Evolutionary conservation across 2,329 filamentous ascomycete genomes (phyloP), one percentile per base, ranked within the genome.

Genomic region (Colletotrichum acutatum): DNA sequence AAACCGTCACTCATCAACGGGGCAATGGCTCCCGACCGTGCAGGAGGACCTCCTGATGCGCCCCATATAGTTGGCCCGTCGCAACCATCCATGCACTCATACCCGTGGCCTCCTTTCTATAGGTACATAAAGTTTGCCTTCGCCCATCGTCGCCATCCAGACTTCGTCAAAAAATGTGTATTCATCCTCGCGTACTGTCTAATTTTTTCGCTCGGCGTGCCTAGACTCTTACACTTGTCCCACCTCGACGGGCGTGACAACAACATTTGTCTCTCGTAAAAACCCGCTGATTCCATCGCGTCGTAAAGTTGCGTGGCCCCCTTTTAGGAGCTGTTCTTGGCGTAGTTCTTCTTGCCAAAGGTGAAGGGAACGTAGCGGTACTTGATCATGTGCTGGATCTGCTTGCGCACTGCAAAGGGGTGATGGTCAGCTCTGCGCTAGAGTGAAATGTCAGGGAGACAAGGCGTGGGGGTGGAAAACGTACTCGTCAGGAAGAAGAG

Each of bases 301-400:
- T 63, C 66, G 59, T 68, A 9, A 57, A 56, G 49, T 28, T 34
- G n/a, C 24, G 26, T 52, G 37, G 37, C 42, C 37, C 49, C 32
- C 32, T 24, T 34, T 32, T 80, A 84, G 57, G 85, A 84, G 84
- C 85, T 91, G 84, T 86, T 89, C 86, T 91, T 92, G 81, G 84
- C 86, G 83, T 97, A 97, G 81, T 90, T 92, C 76, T 94, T 89
- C 90, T 98, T 98, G 84, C 95, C 95, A 76, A 97, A 91, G 53
- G 94, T 92, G 86, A 98, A 98, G 53, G 95, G 95, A 34, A 98
- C 95, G 82, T 98, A 99, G 85, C 96, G 94, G 88, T 98, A 99
- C 88, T 98, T 99, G 90, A 99, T 96, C 97, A 99, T 99, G 86
- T 98, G 97, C 87, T 99, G 97, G 78, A 99, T 99, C 86, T 99